Conservation (phyloP, 78 protist genomes). For the Dictyostelium brefeldianum region DNA sequence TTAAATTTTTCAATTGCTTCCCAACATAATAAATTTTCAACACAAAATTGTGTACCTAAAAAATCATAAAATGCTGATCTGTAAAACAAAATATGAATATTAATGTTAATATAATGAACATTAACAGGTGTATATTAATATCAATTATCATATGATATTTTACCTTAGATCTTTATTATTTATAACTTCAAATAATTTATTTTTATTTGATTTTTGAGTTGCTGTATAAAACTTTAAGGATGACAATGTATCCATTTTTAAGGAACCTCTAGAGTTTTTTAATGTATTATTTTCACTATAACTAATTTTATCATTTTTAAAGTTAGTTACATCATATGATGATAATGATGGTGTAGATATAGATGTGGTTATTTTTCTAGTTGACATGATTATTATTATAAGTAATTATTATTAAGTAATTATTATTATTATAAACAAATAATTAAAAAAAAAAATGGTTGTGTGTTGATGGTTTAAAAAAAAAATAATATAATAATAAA, state of each 20-base stretch:
- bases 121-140: too few relatives aligned
- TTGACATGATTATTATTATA: background rate
- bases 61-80: conserved; percentile 64
- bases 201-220: conserved; percentile 20
- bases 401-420: background rate
- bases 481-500: too few relatives aligned
- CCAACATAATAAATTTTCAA: conserved; percentile 78
- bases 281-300: conserved; percentile 2
- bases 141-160: background rate
- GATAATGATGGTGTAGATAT: conserved; percentile 8
- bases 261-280: conserved; percentile 3
- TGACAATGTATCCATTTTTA: conserved; percentile 24
- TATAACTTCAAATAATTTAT: conserved; percentile 48
- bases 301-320: background rate
- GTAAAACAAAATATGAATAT: background rate
- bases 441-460: background rate
- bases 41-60: conserved; percentile 55
- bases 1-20: conserved; percentile 74
- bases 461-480: background rate
- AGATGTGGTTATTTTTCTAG: conserved; percentile 15
- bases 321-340: background rate
- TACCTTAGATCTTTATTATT: conserved; percentile 57
- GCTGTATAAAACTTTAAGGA: conserved; percentile 1
- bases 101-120: too few relatives aligned
- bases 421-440: background rate